A percentile compares a stretch with the other conserved stretches of the same genome.
Conservation (phyloP, 139 green algal species). For the Chlorella sp. region DNA sequence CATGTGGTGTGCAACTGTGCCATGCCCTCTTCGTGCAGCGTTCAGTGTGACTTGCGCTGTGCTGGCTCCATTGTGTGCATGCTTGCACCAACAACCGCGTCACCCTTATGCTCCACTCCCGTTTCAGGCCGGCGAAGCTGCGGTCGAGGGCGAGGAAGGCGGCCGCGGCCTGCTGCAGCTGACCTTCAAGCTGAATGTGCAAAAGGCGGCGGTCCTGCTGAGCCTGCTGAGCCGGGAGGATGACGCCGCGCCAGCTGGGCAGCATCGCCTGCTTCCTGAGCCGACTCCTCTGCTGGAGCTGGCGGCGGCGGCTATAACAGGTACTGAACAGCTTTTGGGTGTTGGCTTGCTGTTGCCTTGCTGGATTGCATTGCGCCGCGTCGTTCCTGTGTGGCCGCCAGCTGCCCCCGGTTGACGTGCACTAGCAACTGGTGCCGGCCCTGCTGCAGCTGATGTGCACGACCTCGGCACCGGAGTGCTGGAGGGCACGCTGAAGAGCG, state of each 20-base stretch:
- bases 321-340: neutral
- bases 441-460: constrained; percentile 6
- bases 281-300: constrained; percentile 17
- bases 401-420: neutral
- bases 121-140: too few species aligned
- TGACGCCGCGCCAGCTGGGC: neutral
- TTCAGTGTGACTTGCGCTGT: too few species aligned
- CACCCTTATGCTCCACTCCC: too few species aligned
- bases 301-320: constrained; percentile 11
- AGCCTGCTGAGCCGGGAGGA: constrained; percentile 25
- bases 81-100: too few species aligned
- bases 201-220: constrained; percentile 23
- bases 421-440: too few species aligned
- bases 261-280: constrained; percentile 11
- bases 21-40: too few species aligned
- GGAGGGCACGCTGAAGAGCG: neutral
- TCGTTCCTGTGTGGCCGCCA: neutral
- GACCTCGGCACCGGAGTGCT: constrained; percentile 1
- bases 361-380: too few species aligned
- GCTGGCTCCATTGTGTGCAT: too few species aligned
- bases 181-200: constrained; percentile 29
- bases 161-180: neutral
- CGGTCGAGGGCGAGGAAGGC: too few species aligned
- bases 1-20: too few species aligned
- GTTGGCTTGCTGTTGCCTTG: too few species aligned